A percentile compares a stretch with the other conserved stretches of the same genome.
phyloP scores from a whole-genome alignment of 768 basidiomycete genomes.

The Termitomyces sp. region DNA sequence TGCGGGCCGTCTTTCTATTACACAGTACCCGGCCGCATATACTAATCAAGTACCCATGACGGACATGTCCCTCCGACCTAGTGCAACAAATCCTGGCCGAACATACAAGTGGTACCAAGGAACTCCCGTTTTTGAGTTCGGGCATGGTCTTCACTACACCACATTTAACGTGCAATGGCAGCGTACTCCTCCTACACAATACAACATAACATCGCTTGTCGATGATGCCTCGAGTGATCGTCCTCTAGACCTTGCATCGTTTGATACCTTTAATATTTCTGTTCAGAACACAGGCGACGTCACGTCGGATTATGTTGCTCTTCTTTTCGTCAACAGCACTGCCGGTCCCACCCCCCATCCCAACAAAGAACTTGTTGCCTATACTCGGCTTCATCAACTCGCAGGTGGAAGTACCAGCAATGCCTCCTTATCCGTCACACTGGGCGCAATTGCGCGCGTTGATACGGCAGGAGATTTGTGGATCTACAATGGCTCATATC shows the following conservation, averaged over 20 bases:
- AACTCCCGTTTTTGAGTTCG: slow-evolving; percentile 46
- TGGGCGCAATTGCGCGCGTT: slow-evolving; percentile 44
- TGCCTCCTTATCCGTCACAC: slow-evolving; percentile 35
- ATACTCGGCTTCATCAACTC: slow-evolving; percentile 31
- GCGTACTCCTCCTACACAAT: slow-evolving; percentile 24
- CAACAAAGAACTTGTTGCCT: slow-evolving; percentile 46
- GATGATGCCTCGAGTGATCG: slow-evolving; percentile 11
- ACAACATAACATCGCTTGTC: slow-evolving; percentile 37
- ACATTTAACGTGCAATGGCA: slow-evolving; percentile 39
- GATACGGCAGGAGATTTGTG: slow-evolving; percentile 39
- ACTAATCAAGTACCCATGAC: slow-evolving; percentile 48
- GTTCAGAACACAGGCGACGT: slow-evolving; percentile 44
- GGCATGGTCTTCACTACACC: slow-evolving; percentile 52
- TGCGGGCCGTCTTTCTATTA: slow-evolving; percentile 49
- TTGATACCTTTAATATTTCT: slow-evolving; percentile 43
- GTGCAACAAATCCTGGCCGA: slow-evolving; percentile 41
- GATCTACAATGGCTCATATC: slow-evolving; percentile 42
- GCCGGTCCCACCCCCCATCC: slow-evolving; percentile 46
- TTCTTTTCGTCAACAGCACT: slow-evolving; percentile 43
- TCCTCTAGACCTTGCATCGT: slow-evolving; percentile 35
- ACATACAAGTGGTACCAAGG: slow-evolving; percentile 56
- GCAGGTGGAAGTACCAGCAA: slow-evolving; percentile 17
- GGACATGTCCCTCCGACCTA: slow-evolving; percentile 50
- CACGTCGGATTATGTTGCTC: slow-evolving; percentile 49
- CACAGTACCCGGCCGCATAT: slow-evolving; percentile 49